Evolutionary conservation across 805 yeast species (phyloP), one percentile per base, ranked within the genome.

Genomic region (Barnettozyma siamensis): DNA sequence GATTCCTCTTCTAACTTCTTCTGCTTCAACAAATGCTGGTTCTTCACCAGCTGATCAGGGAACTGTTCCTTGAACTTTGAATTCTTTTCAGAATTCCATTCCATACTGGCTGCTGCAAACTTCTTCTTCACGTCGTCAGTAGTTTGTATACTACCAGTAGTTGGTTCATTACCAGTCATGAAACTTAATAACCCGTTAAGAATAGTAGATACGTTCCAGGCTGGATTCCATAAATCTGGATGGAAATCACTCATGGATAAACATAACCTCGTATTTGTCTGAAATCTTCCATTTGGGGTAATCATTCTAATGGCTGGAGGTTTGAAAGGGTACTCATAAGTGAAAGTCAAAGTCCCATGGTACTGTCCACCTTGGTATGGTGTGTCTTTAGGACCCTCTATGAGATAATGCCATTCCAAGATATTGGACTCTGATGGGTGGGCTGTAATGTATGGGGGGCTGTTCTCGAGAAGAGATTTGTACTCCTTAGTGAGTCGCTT

Each of bases 211-310:
- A 89, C 96, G 34, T 88, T 79, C 97, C 97, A 89, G 7, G 95
- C 88, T 1, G 98, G 97, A 60, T 89, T 88, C 98, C 98, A 89
- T 1, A 83, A 68, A 60, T 88, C 93, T 3, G 96, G 96, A 54
- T 89, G 98, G 61, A 78, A 89, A 64, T 89, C 97, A 54, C 94
- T 82, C 83, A 89, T 88, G n/a, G 89, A 80, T 37, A 89, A 67
- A 64, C 98, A 89, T 21, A 89, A 70, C 37, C 96, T 68, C 4
- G 88, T 80, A 59, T 86, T 86, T 42, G 88, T 75, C 44, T 79
- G 76, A 59, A 89, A 89, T 38, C 96, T 70, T 4, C 96, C 97
- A 53, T 81, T 84, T 5, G 97, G 96, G 0, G 97, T 89, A 35
- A 80, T 67, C 85, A 89, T 88, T 43, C 85, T 72, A 40, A 89